Base-by-base conservation (phyloP, 345 rosid species). In the Luvunga scandens region DNA sequence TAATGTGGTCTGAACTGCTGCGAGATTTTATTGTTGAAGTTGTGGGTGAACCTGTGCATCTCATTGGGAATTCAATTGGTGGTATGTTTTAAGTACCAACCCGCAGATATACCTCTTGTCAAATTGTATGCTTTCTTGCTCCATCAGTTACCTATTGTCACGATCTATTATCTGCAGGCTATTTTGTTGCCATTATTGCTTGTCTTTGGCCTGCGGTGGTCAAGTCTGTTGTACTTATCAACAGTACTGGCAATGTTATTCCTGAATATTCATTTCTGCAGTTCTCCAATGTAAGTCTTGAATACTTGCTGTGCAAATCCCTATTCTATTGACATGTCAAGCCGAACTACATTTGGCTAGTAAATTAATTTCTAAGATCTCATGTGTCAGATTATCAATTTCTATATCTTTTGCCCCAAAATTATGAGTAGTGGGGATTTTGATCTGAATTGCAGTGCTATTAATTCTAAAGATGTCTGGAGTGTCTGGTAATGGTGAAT, bases 61-160 rank as follows among this genome's bases (percentile, higher is more conserved):
- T 90, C 45, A 86, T 89, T 24, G 98, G 98, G 73, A 93, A 94
- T 84, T 94, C 98, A 62, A 83, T 94, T 64, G 98, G 97, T 48
- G 98, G 98, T 93, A 90, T 69, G 82, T 66, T 77, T 63, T 2
- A 63, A 62, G 36, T 69, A 78, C 64, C 31, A 9, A 53, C 24
- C 31, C 61, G 33, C 28, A 61, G 33, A 25, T 77, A 22, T 50
- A 27, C 42, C 67, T 65, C 79, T 61, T 66, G 25, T 19, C 33
- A 62, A 57, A 18, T 53, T 42, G 14, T 53, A 6, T 24, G 28
- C 31, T 53, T 16, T 55, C 34, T 71, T 66, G 71, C 39, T 65
- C 62, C 14, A 39, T 36, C 19, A 67, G 59, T 77, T 56, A 48
- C 72, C 75, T 71, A 28, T 39, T 45, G 53, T 72, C 62, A 38